phyloP scores from a whole-genome alignment of 768 basidiomycete genomes.

The Collybia sordida region DNA sequence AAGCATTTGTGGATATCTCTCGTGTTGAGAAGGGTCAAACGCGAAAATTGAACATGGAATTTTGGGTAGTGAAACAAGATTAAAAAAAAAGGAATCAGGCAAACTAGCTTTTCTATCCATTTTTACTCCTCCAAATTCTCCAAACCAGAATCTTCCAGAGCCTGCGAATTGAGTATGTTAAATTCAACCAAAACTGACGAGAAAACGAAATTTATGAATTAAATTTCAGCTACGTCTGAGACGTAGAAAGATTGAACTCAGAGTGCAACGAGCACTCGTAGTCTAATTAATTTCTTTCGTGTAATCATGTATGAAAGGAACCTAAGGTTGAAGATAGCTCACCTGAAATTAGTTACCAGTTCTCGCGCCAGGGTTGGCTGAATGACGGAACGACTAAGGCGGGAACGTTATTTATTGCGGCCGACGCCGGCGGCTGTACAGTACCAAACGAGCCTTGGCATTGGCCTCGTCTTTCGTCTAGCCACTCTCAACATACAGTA shows the following conservation, averaged over 20 bases:
- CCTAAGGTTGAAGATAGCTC: not conserved
- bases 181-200: not conserved
- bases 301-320: slow-evolving; percentile 6
- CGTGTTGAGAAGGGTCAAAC: too few relatives aligned
- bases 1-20: too few relatives aligned
- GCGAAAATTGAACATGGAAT: too few relatives aligned
- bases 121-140: too few relatives aligned
- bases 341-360: not conserved
- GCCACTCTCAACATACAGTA: too few relatives aligned
- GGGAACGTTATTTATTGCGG: not conserved
- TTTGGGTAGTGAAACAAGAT: too few relatives aligned
- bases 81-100: too few relatives aligned
- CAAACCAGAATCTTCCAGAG: too few relatives aligned
- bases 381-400: not conserved
- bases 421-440: not conserved
- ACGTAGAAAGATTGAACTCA: slow-evolving; percentile 10
- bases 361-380: too few relatives aligned
- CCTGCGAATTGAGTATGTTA: not conserved
- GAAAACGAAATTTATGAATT: not conserved
- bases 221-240: slow-evolving; percentile 7
- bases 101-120: too few relatives aligned
- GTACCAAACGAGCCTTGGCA: not conserved
- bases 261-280: slow-evolving; percentile 13
- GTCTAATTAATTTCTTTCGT: slow-evolving; percentile 13
- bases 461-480: not conserved